phyloP scores from a whole-genome alignment of 2,329 filamentous ascomycete species.

The Thermothelomyces thermophilus region DNA sequence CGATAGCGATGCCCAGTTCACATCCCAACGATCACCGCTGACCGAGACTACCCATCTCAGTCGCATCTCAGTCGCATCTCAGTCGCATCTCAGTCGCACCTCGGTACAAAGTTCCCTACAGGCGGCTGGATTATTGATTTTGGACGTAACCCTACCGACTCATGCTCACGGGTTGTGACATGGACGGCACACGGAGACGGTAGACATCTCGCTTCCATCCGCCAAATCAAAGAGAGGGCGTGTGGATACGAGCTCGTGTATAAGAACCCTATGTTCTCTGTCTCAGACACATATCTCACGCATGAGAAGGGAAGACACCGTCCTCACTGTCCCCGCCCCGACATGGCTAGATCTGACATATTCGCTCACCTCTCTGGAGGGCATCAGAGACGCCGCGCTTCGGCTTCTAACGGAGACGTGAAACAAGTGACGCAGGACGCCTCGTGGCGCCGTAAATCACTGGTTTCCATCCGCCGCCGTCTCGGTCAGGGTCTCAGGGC shows the following conservation, averaged over 20 bases:
- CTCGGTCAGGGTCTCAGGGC: not conserved
- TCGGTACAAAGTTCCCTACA: not conserved
- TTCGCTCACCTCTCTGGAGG: slow-evolving; percentile 11
- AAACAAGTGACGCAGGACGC: slow-evolving; percentile 4
- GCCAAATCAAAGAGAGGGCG: no score
- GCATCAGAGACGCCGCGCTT: slow-evolving; percentile 2
- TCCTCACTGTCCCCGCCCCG: not conserved
- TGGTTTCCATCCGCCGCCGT: slow-evolving; percentile 18
- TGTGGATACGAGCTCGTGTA: not conserved
- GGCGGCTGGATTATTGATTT: not conserved
- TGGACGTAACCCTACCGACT: not conserved
- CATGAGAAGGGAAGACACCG: not conserved
- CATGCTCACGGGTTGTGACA: not conserved
- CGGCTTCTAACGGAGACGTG: not conserved
- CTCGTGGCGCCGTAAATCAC: slow-evolving; percentile 13
- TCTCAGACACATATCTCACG: not conserved
- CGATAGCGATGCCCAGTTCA: not conserved
- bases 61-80: not conserved
- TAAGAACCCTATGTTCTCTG: not conserved
- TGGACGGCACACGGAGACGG: not conserved
- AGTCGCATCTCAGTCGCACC: not conserved
- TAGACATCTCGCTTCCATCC: no score
- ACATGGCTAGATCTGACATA: slow-evolving; percentile 13
- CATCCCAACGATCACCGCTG: slow-evolving; percentile 1
- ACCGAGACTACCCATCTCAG: not conserved